phyloP scores from a whole-genome alignment of 495 filamentous ascomycete species.

The Polyplosphaeria fusca region DNA sequence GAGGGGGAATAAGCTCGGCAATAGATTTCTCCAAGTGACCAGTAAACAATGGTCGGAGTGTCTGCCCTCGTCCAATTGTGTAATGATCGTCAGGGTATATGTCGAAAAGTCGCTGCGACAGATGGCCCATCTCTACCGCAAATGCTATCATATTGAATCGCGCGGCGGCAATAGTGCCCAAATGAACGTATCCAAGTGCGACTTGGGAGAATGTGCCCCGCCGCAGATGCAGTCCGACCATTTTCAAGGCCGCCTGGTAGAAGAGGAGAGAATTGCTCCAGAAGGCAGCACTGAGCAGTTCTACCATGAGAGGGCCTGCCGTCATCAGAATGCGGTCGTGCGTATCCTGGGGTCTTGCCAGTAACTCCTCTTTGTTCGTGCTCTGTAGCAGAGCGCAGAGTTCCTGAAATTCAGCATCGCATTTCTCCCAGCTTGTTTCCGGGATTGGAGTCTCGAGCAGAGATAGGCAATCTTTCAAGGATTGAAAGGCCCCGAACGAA shows the following conservation, averaged over 20 bases:
- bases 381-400: slow-evolving; percentile 57
- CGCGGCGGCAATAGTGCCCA: slow-evolving; percentile 68
- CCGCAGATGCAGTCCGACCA: slow-evolving; percentile 65
- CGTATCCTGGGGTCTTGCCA: slow-evolving; percentile 49
- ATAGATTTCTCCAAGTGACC: slow-evolving; percentile 68
- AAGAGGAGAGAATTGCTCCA: slow-evolving; percentile 75
- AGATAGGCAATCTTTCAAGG: slow-evolving; percentile 63
- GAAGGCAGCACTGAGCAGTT: slow-evolving; percentile 75
- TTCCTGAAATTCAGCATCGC: slow-evolving; percentile 66
- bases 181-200: slow-evolving; percentile 70
- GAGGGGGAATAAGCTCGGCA: slow-evolving; percentile 49
- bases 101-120: slow-evolving; percentile 65
- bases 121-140: slow-evolving; percentile 59
- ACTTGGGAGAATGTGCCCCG: slow-evolving; percentile 69
- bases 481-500: slow-evolving; percentile 61
- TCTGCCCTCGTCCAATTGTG: slow-evolving; percentile 66
- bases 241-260: slow-evolving; percentile 69
- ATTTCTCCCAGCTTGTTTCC: slow-evolving; percentile 66
- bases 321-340: slow-evolving; percentile 57
- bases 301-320: slow-evolving; percentile 69
- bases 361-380: slow-evolving; percentile 55
- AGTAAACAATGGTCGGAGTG: slow-evolving; percentile 70
- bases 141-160: slow-evolving; percentile 72
- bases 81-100: slow-evolving; percentile 61
- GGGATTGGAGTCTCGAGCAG: slow-evolving; percentile 65